Percentiles rank a stretch among this genome's conserved stretches.
Evolutionary conservation across 768 basidiomycete species (phyloP).

Genomic region (Naganishia vishniacii): DNA sequence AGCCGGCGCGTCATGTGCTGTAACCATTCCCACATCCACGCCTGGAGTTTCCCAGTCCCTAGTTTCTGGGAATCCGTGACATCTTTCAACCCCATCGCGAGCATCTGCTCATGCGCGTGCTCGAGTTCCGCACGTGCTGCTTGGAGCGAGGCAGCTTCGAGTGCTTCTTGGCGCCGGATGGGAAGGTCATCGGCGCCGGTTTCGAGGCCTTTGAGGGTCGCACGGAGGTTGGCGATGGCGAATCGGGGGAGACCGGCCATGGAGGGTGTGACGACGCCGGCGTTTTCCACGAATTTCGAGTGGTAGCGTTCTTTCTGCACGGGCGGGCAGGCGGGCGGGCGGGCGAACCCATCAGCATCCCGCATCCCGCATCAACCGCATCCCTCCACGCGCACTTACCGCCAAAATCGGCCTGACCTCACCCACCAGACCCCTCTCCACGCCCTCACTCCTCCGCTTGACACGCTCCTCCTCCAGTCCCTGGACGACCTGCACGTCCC

Average conservation of each 20-base stretch:
- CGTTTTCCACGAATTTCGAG: slow-evolving; percentile 11
- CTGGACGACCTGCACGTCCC: slow-evolving; percentile 29
- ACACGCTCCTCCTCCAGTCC: slow-evolving; percentile 33
- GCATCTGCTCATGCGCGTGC: slow-evolving; percentile 33
- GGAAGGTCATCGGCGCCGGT: slow-evolving; percentile 50
- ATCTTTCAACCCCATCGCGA: slow-evolving; percentile 21
- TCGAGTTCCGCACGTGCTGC: slow-evolving; percentile 41
- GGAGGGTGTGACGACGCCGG: neutral
- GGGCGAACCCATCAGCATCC: too few relatives aligned
- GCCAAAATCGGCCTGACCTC: slow-evolving; percentile 40
- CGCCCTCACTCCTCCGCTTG: slow-evolving; percentile 20
- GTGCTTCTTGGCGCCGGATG: slow-evolving; percentile 35
- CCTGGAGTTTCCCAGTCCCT: slow-evolving; percentile 36
- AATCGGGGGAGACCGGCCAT: slow-evolving; percentile 32
- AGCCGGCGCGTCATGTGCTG: slow-evolving; percentile 30
- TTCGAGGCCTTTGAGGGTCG: slow-evolving; percentile 58
- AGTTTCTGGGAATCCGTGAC: slow-evolving; percentile 29
- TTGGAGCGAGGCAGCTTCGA: slow-evolving; percentile 40
- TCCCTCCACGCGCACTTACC: slow-evolving; percentile 11
- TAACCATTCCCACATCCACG: slow-evolving; percentile 44
- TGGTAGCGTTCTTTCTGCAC: slow-evolving; percentile 21
- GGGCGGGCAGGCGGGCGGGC: neutral
- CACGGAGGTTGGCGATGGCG: slow-evolving; percentile 41
- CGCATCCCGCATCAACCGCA: too few relatives aligned
- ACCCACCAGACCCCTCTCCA: slow-evolving; percentile 29